Evolutionary conservation across 129 eudicot genomes (phyloP), one percentile per base, ranked within the genome.

Genomic region (Chrysanthemum makinoi): DNA sequence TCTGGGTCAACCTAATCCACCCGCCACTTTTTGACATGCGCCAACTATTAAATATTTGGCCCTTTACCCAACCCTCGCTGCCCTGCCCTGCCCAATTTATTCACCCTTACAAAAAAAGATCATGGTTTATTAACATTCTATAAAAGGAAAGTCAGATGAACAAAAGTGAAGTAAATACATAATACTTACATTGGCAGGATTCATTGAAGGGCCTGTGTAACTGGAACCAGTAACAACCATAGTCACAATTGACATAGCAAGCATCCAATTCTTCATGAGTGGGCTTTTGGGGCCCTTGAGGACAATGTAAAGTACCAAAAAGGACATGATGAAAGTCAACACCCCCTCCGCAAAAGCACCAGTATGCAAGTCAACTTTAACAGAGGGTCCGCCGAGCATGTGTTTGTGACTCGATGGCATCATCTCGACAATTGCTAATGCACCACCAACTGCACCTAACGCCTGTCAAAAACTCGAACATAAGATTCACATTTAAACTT

Each of bases 161-260:
- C 22, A 15, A 2, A 43, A 57, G 22, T 39, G 59, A 59, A 5
- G 26, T 6, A 39, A 39, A 39, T 39, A 7, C 46, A 39, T 24
- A 28, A 26, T 17, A 80, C 96, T 91, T 75, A 92, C 98, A 58
- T 89, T 89, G 46, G 95, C 96, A 43, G 98, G 98, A 76, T 92
- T 92, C 98, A 92, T 92, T 19, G 98, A 86, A 22, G 98, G 98
- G 50, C 98, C 98, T 4, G 98, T 89, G 47, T 89, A 92, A 16
- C 78, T 70, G 20, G 98, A 76, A 61, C 98, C 96, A 16, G 79
- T 48, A 62, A 89, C 78, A 44, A 89, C 71, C 79, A 92, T 55
- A 8, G 88, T 46, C 20, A 92, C 89, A 52, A 88, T 92, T 48
- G 96, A 73, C 85, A 79, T 73, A 9, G 96, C 80, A 53, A 92